Base-by-base conservation (phyloP, 176 grass and related monocot species). In the Neostapfia colusana region DNA sequence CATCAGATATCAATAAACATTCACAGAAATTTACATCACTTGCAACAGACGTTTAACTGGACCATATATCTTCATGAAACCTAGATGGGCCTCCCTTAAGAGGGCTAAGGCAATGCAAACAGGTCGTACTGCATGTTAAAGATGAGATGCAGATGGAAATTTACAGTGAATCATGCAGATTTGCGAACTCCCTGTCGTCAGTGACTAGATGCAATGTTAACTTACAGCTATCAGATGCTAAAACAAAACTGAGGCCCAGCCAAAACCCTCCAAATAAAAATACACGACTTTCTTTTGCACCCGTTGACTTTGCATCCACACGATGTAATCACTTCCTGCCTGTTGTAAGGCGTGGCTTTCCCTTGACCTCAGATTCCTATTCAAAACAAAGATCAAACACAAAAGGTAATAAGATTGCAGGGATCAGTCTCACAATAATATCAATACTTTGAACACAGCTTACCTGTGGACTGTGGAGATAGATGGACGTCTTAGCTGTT, bases 351-450 rank as follows among this genome's bases (percentile, higher is more conserved):
- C 95, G 83, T 21, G 95, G 91, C 77, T 98, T 98, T 63, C 89
- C 91, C 88, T 98, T 98, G 6, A 98, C 89, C 84, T 98, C 95
- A 15, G 89, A 84, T 88, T 98, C 91, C 91, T 98, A 67, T 53
- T 76, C 35, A 73, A 56, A 69, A 76, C 37, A 65, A 0, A 71
- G 46, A 4, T 17, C 72, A 31, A 42, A 59, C 35, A 46, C 5
- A 38, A 69, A 43, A 75, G 0, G 4, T 8, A 77, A 44, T 25
- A 55, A 23, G 36, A 48, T 51, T 60, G 25, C 14, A 59, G 35
- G 28, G 39, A 41, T 10, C 7, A 37, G 20, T 73, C 18, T 12
- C 49, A 34, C 18, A 3, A 50, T 49, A 18, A 54, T 35, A 49
- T 8, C 14, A 42, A 42, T 59, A 10, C 7, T 9, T 15, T 28